A percentile compares a stretch with the other conserved stretches of the same genome.
These are phyloP conservation scores for Exophiala sp. DNA, from an alignment of 2,329 filamentous ascomycete species.

Conservation along the genomic window DNA sequence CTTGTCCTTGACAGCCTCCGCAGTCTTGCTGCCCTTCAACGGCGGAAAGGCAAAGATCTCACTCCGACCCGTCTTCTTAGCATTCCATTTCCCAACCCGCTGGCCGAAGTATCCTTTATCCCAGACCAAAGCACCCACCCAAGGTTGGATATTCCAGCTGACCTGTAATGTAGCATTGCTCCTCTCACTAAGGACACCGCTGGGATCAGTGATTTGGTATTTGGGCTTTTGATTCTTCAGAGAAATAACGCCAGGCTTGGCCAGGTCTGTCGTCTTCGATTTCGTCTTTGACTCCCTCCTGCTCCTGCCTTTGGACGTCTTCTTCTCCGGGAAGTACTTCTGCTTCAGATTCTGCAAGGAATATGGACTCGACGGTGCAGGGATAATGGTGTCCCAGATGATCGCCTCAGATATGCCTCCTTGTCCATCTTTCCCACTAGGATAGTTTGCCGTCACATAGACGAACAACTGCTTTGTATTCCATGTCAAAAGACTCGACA, in stretches of 20 bases:
- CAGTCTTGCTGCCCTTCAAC: slow-evolving; percentile 43
- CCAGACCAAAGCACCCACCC: slow-evolving; percentile 87
- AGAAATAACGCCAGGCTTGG: slow-evolving; percentile 57
- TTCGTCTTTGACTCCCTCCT: slow-evolving; percentile 27
- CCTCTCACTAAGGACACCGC: slow-evolving; percentile 67
- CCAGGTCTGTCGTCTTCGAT: slow-evolving; percentile 19
- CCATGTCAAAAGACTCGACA: slow-evolving; percentile 92
- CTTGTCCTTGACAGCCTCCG: slow-evolving; percentile 20
- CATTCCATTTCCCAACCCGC: slow-evolving; percentile 47
- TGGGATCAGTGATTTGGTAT: slow-evolving; percentile 92
- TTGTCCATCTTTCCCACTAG: slow-evolving; percentile 31
- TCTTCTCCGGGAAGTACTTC: slow-evolving; percentile 33
- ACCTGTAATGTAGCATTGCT: slow-evolving; percentile 71
- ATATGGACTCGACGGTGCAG: slow-evolving; percentile 49
- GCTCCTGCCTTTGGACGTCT: slow-evolving; percentile 27
- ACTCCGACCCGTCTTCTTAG: slow-evolving; percentile 46
- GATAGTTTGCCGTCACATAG: slow-evolving; percentile 78
- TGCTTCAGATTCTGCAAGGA: slow-evolving; percentile 37
- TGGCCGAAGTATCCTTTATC: slow-evolving; percentile 45
- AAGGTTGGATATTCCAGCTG: slow-evolving; percentile 96
- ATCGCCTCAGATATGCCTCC: slow-evolving; percentile 60
- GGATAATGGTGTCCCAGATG: slow-evolving; percentile 95
- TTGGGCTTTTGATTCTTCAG: slow-evolving; percentile 85
- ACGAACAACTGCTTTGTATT: slow-evolving; percentile 98
- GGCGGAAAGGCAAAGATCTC: slow-evolving; percentile 51